Evolutionary conservation across 176 grass and related monocot genomes (phyloP), one percentile per base, ranked within the genome.

Genomic region (Rhipidocladum racemiflorum): DNA sequence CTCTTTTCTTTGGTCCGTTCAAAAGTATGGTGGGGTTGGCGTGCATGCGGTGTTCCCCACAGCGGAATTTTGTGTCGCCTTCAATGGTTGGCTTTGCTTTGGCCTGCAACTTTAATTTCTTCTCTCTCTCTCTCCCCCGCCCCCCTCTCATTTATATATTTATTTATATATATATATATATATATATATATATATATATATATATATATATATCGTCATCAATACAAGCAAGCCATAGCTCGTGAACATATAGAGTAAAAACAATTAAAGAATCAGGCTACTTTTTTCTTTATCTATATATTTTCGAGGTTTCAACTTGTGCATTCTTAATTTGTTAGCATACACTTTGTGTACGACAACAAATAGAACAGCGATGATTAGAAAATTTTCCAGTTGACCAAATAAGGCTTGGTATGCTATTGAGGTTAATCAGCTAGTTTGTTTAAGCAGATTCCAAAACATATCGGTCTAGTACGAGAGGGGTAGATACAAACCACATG

Each of bases 31-130:
- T 57, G 55, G 63, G 21, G 17, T 38, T 28, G 24, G 44, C 43
- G 10, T 64, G 44, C 17, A 7, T 56, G 64, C 7, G 49, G 65
- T 66, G 80, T 65, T 72, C 74, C 66, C 74, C 56, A 83, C 66
- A 59, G 46, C 74, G 7, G 80, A 73, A 83, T 65, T 65, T 72
- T 65, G 61, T 59, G 78, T 82, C 51, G 78, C 51, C 1, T 6
- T 68, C 70, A 56, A 36, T 59, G 48, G 27, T 59, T 75, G 49
- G 27, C 68, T 21, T 57, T 75, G 49, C 30, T 68, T 69, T 87
- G 85, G 6, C 18, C 70, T 65, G 9, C 40, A 3, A 15, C 54
- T 1, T 57, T 39, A 39, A 39, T 39, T 74, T 70, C 43, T 65
- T 35, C 17, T 17, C n/a, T n/a, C n/a, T n/a, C n/a, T n/a, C n/a